Base-by-base conservation (phyloP, 768 basidiomycete species). In the Mycena filopes region DNA sequence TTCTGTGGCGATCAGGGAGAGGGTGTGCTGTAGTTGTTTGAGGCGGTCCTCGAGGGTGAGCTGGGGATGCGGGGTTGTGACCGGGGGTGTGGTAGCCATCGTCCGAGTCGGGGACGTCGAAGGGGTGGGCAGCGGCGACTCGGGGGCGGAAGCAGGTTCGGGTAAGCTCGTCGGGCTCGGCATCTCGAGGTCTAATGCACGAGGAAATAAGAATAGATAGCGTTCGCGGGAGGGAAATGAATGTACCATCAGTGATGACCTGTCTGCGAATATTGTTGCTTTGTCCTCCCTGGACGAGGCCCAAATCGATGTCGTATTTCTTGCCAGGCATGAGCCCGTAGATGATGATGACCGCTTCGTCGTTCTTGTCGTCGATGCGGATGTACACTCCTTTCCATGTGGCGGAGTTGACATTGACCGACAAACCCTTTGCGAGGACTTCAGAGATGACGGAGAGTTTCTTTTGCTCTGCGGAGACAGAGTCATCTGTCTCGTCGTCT, bases 271-370 rank as follows among this genome's bases (percentile, higher is more conserved):
- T 79, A 38, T 70, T 78, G 54, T 74, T 79, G 47, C 72, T 76
- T 68, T 86, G 81, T 26, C 87, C 89, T 8, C 83, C 83, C 11
- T 88, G 87, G 6, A 90, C 88, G 28, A 96, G 83, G 2, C 85
- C 89, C 13, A 98, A 80, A 72, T 95, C 93, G 55, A 98, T 89
- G 72, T 98, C 95, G 71, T 98, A 98, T 74, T 94, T 92, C 60
- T 93, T 85, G 2, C 93, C 93, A 4, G 95, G 95, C 81, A 92
- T 86, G 48, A 98, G 82, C 1, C 94, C 94, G 63, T 95, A 96
- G 28, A 98, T 87, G 63, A 97, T 93, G 55, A 98, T 94, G 60
- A 96, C 87, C 0, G 94, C 96, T 72, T 97, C 92, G 69, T 96
- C 95, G 0, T 85, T 83, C 56, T 87, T 86, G 46, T 95, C 93